Evolutionary conservation across 768 basidiomycete species (phyloP), one percentile per base, ranked within the genome.

Genomic region (Tricholoma furcatifolium): DNA sequence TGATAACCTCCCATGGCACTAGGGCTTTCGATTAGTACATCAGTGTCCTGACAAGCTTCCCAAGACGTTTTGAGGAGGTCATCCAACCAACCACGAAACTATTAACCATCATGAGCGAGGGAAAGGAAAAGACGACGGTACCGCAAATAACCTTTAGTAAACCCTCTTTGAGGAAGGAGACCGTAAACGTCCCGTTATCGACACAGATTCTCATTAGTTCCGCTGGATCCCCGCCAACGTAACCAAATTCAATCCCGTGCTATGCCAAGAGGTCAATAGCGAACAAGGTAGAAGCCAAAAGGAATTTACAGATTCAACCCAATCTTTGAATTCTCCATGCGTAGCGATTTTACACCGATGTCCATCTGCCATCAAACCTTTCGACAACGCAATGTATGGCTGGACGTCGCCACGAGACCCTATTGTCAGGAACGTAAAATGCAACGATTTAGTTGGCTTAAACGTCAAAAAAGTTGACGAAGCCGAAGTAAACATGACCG

Each of bases 11-110:
- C 93, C 92, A 99, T 99, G 10, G 96, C 94, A 64, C 91, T 94
- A 0, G 96, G 96, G 63, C 91, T 93, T 71, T 99, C 96, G 41
- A 99, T 76, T 36, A 99, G 79, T 24, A 98, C 82, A 66, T 99
- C 95, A 0, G 93, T 93, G 32, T 84, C 87, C 71, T 96, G 93
- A 65, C 97, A 98, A 0, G 94, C 95, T 60, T 93, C 88, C 94
- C 95, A 98, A 2, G 94, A 91, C 0, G 93, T 93, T 68, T 86
- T 87, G 42, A 99, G 81, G 7, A 99, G 78, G 66, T 99, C 97
- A 65, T 99, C 97, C 35, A 98, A 74, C 96, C 96, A 98, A 9
- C 93, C 94, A 47, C 97, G 88, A 74, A 98, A 98, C 90, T 96
- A 65, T 24, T 40, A 49, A 62, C 57, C 24, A 27, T 48, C 24